Evolutionary conservation across 805 yeast species (phyloP), one percentile per base, ranked within the genome.

Genomic region (Saccharomycopsis sp.): DNA sequence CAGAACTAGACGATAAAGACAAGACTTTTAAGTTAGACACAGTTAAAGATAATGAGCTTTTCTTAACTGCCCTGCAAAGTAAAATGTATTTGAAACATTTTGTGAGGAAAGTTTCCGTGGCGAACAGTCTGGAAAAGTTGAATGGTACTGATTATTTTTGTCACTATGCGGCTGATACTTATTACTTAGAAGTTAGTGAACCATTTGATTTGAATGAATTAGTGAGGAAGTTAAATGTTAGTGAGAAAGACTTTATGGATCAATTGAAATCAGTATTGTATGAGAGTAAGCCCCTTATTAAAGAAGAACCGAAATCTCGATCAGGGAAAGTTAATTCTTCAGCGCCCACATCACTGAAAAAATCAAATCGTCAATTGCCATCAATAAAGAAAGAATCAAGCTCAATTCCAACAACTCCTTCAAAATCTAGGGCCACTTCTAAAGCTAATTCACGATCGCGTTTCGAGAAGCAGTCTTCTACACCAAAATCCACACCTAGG

Each of bases 151-250:
- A 65, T 3, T 73, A 59, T 44, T 51, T 70, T 21, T 72, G 76
- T 50, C 55, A 68, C 37, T 56, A 72, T 45, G 71, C 69, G n/a
- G 56, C 68, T 43, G 71, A 70, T 51, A 56, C 61, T 9, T 54
- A 54, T 4, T 65, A 63, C 1, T 63, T 59, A 4, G 52, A 50
- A 33, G 56, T 70, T 44, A 58, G 72, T 1, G 62, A 61, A 21
- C 48, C 35, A 7, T 59, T 73, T 40, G 72, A 72, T 41, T 74
- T 64, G 62, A 56, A 61, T 31, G 66, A 59, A 8, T 55, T 67
- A 45, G 38, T 43, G 17, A 48, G 50, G 4, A 35, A 57, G 4
- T 59, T 65, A 33, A 36, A 45, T 4, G 51, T 47, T 5, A 59
- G 64, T 47, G 54, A 58, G 2, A 54, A 57, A 27, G 61, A 57